Evolutionary conservation across 2,329 filamentous ascomycete genomes (phyloP), one percentile per base, ranked within the genome.

Genomic region (Fusarium haematococcum): DNA sequence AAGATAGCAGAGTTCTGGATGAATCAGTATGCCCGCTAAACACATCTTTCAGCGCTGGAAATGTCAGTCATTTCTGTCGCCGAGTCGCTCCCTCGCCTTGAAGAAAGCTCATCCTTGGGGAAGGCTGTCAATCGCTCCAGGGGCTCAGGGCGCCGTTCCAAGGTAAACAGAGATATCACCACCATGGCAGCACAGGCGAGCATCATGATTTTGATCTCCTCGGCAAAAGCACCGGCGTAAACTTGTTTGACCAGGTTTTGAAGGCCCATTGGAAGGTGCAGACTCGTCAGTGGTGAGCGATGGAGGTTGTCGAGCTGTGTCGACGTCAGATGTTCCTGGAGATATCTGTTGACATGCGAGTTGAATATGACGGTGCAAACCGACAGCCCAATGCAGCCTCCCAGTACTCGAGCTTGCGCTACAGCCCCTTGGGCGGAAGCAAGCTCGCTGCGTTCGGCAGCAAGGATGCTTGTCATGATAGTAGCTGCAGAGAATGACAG

Each of bases 311-410:
- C 79, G n/a, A 88, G 78, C 63, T 87, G 82, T 13, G 77, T 69
- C 5, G 78, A 63, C 13, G 81, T 82, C 64, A 88, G 76, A 33
- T 79, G 73, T 30, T 74, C 72, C 14, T 80, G 76, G 13, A 89
- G 80, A 39, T 83, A 78, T 32, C 74, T 71, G 52, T 85, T 82
- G 48, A 85, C 82, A 63, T 84, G 83, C 35, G 79, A 75, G 76
- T 90, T 89, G 79, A 91, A 88, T 13, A 92, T 84, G 16, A 90
- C 86, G n/a, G 88, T 91, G 72, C 90, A 90, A 27, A 88, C 79
- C 0, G 89, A 87, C 50, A 92, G 84, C 1, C 90, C 90, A 32
- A 91, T 84, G 41, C 88, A 88, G 4, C 90, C 90, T 1, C 90
- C 90, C 3, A 92, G 81, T 0, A 91, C 88, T 16, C 90, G 86